Base-by-base conservation (phyloP, 2,329 filamentous ascomycete genomes). In the Penicillium fuscoglaucum region DNA sequence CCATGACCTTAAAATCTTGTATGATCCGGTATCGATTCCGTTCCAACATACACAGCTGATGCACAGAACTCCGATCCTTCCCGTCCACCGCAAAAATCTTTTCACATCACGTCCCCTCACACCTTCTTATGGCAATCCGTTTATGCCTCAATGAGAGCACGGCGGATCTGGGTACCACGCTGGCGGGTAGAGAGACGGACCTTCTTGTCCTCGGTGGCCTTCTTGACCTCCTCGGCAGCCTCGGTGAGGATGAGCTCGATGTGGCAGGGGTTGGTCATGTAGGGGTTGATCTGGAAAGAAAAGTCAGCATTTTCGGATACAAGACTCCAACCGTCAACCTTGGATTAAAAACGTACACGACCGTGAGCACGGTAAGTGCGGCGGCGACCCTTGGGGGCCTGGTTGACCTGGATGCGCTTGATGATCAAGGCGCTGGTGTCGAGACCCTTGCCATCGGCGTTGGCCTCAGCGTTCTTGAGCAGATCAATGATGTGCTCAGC, bases 321-420 rank as follows among this genome's bases (percentile, higher is more conserved):
- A 17, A 19, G 2, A 33, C 12, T 19, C 26, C 26, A n/a, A 10
- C 28, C 28, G 24, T n/a, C 9, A 33, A 57, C 39, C 50, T 26
- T 41, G 7, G 24, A 53, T 55, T 57, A 73, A 57, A 58, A 73
- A 91, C 93, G 76, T 96, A 97, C 93, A 86, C 95, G 92, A 88
- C 95, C 95, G 87, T 99, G 95, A 68, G 96, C 96, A 88, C 95
- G 93, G 90, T 99, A 99, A 79, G 95, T 99, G 82, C 95, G 90
- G 84, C 95, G 88, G 80, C 95, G 89, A 87, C 98, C 93, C 90
- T 98, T 98, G 76, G 95, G 95, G 73, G 95, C 96, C 87, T 99
- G 95, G 91, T 99, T 99, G 87, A 99, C 95, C 86, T 99, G 95
- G 84, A 99, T 99, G 90, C 97, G 96, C 91, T 97, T 97, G 84